phyloP scores from a whole-genome alignment of 2,329 filamentous ascomycete species.

The Paracorniculantispora psalliotae region DNA sequence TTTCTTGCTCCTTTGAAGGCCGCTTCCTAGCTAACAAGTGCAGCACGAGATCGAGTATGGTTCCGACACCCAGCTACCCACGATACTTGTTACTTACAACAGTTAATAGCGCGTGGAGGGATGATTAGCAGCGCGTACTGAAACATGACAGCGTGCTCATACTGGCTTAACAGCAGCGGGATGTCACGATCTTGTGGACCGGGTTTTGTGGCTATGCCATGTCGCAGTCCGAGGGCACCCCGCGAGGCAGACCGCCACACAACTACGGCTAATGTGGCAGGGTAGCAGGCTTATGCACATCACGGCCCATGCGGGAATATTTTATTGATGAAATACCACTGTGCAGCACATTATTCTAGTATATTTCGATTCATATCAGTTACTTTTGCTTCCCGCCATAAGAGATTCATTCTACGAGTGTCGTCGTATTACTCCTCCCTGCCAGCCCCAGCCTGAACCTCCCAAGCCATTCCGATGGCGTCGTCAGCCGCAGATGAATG shows the following conservation, averaged over 20 bases:
- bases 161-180: constrained; percentile 14
- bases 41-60: constrained; percentile 1
- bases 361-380: background rate
- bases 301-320: background rate
- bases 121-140: background rate
- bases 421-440: background rate
- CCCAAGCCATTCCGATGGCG: too few species aligned
- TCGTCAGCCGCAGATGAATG: constrained; percentile 12
- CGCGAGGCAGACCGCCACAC: constrained; percentile 3
- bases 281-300: background rate
- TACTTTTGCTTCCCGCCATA: background rate
- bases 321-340: constrained; percentile 1
- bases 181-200: background rate
- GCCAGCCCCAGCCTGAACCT: too few species aligned
- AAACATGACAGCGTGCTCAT: background rate
- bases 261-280: background rate
- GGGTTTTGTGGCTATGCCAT: background rate
- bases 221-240: background rate
- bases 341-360: background rate
- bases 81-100: background rate
- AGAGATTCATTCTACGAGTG: background rate
- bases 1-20: background rate
- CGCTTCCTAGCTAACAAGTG: background rate
- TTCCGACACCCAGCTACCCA: background rate
- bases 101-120: background rate